phyloP scores from a whole-genome alignment of 1,284 basidiomycete species.

The Exobasidium cylindrosporum region DNA sequence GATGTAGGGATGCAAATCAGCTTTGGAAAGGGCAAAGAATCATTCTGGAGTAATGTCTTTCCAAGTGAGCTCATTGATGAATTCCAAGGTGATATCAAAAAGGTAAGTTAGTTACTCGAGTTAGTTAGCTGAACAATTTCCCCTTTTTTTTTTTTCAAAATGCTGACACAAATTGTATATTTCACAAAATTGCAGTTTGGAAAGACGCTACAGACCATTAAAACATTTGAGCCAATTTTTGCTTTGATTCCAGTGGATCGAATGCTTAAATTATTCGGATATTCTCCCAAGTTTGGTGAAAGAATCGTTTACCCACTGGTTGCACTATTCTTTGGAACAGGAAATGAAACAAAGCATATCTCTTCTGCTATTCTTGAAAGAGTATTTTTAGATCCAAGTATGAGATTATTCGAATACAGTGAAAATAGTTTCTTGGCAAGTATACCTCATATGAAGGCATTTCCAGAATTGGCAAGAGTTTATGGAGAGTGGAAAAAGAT shows the following conservation, averaged over 20 bases:
- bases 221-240: constrained; percentile 44
- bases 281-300: constrained; percentile 61
- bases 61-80: constrained; percentile 46
- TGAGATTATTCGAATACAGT: constrained; percentile 56
- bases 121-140: background rate
- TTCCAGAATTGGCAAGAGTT: constrained; percentile 59
- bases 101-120: constrained; percentile 18
- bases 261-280: constrained; percentile 45
- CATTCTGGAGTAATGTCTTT: constrained; percentile 47
- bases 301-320: constrained; percentile 64
- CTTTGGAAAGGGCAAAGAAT: constrained; percentile 46
- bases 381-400: constrained; percentile 64
- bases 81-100: constrained; percentile 40
- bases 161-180: background rate
- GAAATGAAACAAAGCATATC: constrained; percentile 65
- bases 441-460: constrained; percentile 58
- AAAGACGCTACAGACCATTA: constrained; percentile 42
- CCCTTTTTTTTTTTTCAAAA: background rate
- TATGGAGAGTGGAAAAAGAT: constrained; percentile 61
- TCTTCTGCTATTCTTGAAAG: constrained; percentile 64
- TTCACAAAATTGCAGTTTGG: constrained; percentile 27
- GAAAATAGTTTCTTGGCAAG: constrained; percentile 56
- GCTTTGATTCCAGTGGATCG: constrained; percentile 42
- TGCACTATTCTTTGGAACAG: constrained; percentile 65
- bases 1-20: constrained; percentile 48